Base-by-base conservation (phyloP, 73 alveolate species). In the Paramecium caudatum region DNA sequence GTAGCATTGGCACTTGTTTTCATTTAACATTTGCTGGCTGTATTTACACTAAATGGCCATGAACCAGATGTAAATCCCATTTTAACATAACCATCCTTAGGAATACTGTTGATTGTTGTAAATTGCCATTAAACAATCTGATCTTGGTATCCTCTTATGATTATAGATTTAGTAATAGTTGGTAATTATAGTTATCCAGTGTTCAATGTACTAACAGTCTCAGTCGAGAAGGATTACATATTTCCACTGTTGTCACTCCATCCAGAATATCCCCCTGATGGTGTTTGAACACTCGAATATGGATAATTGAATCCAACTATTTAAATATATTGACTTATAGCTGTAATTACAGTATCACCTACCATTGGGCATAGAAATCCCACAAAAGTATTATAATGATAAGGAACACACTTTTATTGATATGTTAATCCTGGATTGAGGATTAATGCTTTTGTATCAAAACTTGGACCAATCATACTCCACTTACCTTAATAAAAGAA, bases 341-440 rank as follows among this genome's bases (percentile, higher is more conserved):
- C 17, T 17, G 46, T 74, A 8, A 37, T 19, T 0, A 36, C 41
- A 17, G 68, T 45, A 74, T 45, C 84, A 32, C 61, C 50, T 12
- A 37, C 21, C 69, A 41, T 41, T 8, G 88, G 88, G 32, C 88
- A 74, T 8, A 74, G 43, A 23, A 74, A 74, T 7, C 88, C 88
- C n/a, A 39, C 36, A 30, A 41, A 41, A 30, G 17, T 27, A 23
- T 45, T 41, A 43, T 74, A 74, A 74, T 37, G 45, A 41, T 74
- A 74, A 37, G 69, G 62, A 1, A 37, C 43, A 41, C 88, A 74
- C 32, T 16, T 37, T 21, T 36, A 37, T 39, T 23, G 37, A 43
- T 74, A 74, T 2, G 88, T 74, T 36, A 33, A 65, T 1, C 69
- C 68, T 41, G 43, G 39, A 41, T 74, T 74, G 15, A 45, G 16